Evolutionary conservation across 2,329 filamentous ascomycete species (phyloP), one percentile per base, ranked within the genome.

Genomic region (Furcasterigmium furcatum): DNA sequence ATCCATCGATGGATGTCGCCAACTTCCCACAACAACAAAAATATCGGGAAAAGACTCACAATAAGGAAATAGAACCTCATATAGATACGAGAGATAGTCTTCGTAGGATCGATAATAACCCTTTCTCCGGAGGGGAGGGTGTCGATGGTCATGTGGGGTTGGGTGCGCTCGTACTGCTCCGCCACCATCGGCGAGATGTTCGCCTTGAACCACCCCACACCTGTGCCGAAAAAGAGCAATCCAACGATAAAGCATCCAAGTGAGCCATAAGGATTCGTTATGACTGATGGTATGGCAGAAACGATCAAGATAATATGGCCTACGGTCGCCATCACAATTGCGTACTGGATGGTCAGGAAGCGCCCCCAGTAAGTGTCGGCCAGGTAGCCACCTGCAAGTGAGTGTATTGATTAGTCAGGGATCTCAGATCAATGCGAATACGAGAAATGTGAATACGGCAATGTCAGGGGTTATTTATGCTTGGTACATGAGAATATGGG

Each of bases 291-390:
- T 49, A 52, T 65, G 68, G 35, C 82, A 2, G 84, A 83, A 20
- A 78, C 70, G 52, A 88, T 77, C 46, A 91, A 72, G 43, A 91
- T 76, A n/a, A 81, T 62, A 55, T 89, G 84, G 9, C 85, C 87
- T 21, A 85, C 38, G 59, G 87, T 79, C 44, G 85, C 85, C 35
- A 87, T 72, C 2, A 65, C 68, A 14, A 87, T 81, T 50, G 86
- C 85, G 56, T 79, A 78, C 60, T 84, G 80, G 57, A 91, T 89
- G 30, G 87, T 85, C 55, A 74, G 75, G 68, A 84, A 91, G 52
- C 85, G 84, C 46, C 87, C 87, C 41, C 79, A 78, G 55, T 81
- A 82, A 43, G 84, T 74, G 61, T 91, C 87, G 34, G 86, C 82
- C 9, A 85, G 52, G 59, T 72, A 80, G 16, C 71, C 74, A 44